Evolutionary conservation across 495 filamentous ascomycete species (phyloP), one percentile per base, ranked within the genome.

Genomic region (Amniculicola lignicola): DNA sequence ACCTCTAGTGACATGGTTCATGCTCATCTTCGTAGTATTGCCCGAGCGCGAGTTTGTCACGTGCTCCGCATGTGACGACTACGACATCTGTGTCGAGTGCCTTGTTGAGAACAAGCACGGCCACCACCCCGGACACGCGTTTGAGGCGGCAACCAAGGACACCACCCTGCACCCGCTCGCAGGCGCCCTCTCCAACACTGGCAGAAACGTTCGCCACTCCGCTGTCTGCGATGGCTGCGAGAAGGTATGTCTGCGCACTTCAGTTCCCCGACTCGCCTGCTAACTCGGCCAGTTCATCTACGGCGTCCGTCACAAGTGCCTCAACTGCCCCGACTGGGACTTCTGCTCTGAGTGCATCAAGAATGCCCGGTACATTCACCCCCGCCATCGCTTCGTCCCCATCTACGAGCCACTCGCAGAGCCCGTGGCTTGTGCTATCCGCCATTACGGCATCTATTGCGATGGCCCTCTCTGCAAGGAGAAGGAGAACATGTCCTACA

Each of bases 241-340:
- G 54, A 85, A 86, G 74, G 82, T 85, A 74, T 57, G 62, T 63
- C 23, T 59, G 24, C 27, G 21, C 31, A 33, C 16, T 23, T 51
- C 12, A n/a, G n/a, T 37, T 4, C 38, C 35, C 9, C 11, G 44
- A 25, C 16, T 33, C 29, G 15, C 12, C 9, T 15, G 27, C 69
- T 76, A 69, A 77, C 43, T 14, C 25, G 6, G 39, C 25, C 51
- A 84, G 78, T 81, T 79, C 63, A 94, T 98, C 63, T 78, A 80
- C 65, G 93, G 93, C 62, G 81, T 95, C 37, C 92, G 93, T 62
- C 87, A 97, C 80, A 99, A 99, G 79, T 99, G 93, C 74, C 77
- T 96, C 59, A 84, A 86, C 63, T 99, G 93, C 77, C 93, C 94
- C 25, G 93, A 99, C 67, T 99, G 88, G 88, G 93, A 99, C 62